Conservation (phyloP, 495 filamentous ascomycete genomes). For the Hyaloscypha variabilis region DNA sequence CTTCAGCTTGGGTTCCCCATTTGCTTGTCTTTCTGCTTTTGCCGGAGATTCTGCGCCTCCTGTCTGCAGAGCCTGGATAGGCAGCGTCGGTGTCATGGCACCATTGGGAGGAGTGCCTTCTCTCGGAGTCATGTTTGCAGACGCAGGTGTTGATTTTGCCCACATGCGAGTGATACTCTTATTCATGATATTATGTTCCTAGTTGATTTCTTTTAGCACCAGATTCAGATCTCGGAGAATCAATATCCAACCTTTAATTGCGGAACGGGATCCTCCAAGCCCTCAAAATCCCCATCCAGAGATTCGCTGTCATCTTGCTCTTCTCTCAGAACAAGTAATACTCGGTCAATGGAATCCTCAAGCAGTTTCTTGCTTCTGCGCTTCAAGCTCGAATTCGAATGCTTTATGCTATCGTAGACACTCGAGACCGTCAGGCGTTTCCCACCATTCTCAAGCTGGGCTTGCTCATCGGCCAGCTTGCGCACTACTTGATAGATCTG, state of each 20-base stretch:
- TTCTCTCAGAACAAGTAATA: constrained; percentile 72
- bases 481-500: constrained; percentile 76
- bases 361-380: constrained; percentile 77
- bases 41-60: constrained; percentile 37
- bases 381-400: constrained; percentile 82
- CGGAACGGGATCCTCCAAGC: constrained; percentile 48
- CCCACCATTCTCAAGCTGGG: constrained; percentile 45
- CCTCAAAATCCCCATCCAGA: constrained; percentile 68
- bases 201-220: constrained; percentile 1
- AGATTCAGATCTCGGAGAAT: background rate
- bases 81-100: constrained; percentile 13
- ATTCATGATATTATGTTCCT: constrained; percentile 74
- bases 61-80: constrained; percentile 26
- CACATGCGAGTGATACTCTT: constrained; percentile 71
- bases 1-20: constrained; percentile 72
- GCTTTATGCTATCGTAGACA: constrained; percentile 77
- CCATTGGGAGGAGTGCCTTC: constrained; percentile 28
- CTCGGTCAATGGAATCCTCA: constrained; percentile 84
- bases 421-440: constrained; percentile 56
- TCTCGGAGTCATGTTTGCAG: constrained; percentile 34
- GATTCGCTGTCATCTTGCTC: constrained; percentile 62
- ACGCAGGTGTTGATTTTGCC: constrained; percentile 52
- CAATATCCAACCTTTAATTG: constrained; percentile 25
- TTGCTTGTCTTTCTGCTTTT: constrained; percentile 47
- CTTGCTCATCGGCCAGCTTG: constrained; percentile 69